Base-by-base conservation (phyloP, 2,329 filamentous ascomycete genomes). In the Penicillium sclerotiorum region DNA sequence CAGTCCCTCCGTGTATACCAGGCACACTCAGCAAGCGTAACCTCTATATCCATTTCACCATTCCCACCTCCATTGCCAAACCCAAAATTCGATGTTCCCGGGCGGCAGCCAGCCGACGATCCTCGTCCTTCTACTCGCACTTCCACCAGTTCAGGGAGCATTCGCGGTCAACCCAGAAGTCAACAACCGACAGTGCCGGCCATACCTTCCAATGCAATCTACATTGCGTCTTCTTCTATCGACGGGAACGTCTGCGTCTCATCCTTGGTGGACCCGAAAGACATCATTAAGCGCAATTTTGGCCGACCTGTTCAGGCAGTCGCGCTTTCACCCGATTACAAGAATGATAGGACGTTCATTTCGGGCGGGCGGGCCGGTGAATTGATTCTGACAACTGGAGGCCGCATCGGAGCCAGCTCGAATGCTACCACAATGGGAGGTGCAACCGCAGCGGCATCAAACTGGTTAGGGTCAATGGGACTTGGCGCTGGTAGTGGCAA, bases 241-340 rank as follows among this genome's bases (percentile, higher is more conserved):
- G 94, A 99, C 69, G 95, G 94, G 15, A 93, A 96, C 65, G 90
- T 99, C 12, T 97, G 94, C 62, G 84, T 99, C 1, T 87, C 91
- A 50, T 95, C 90, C 1, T 75, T 99, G 17, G 75, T 94, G 17
- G 93, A 99, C 64, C 75, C 87, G 30, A 95, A 91, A 63, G 94
- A 99, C 72, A 91, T 96, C 2, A 87, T 91, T 50, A 73, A 97
- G 22, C 86, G 94, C 22, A 96, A 96, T 68, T 99, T 97, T 74
- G 90, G 90, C 1, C 84, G 95, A 4, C 95, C 95, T 0, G 85
- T 99, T 2, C 91, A 96, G 65, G 86, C 91, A 5, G 90, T 99
- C 1, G 90, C 92, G 0, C 73, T 99, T n/a, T 97, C 94, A 0
- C 94, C 94, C 0, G 91, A 97, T 45, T 99, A 90, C 75, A 96